Percentiles rank a stretch among this genome's conserved stretches.
Evolutionary conservation across 2,329 filamentous ascomycete genomes (phyloP).

Genomic region (Endoconidiophora laricicola): DNA sequence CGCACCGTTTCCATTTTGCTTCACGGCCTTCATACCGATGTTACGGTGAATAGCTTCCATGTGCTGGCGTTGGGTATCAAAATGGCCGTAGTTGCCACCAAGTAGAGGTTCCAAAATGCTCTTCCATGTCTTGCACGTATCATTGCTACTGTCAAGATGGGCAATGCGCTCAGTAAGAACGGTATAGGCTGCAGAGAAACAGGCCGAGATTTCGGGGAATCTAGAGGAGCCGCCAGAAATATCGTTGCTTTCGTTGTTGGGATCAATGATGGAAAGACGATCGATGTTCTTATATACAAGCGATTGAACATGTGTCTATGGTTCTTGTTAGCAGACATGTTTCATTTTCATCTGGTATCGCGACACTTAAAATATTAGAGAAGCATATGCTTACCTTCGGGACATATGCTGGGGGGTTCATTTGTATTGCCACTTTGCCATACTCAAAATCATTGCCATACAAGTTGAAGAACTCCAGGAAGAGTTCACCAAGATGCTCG

Average conservation of each 20-base stretch:
- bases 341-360: not conserved
- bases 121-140: conserved; percentile 7
- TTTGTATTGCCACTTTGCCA: conserved; percentile 50
- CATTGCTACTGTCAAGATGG: conserved; percentile 24
- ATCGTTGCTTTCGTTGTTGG: conserved; percentile 71
- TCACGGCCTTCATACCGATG: not conserved
- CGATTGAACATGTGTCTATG: conserved; percentile 26
- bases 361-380: not conserved
- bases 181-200: conserved; percentile 50
- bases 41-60: conserved; percentile 7
- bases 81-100: conserved; percentile 14
- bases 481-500: conserved; percentile 59
- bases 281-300: conserved; percentile 43
- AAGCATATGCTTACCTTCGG: conserved; percentile 44
- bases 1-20: not conserved
- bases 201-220: conserved; percentile 46
- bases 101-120: conserved; percentile 13
- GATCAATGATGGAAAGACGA: conserved; percentile 78
- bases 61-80: conserved; percentile 11
- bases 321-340: conserved; percentile 3
- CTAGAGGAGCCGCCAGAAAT: conserved; percentile 74
- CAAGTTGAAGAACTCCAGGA: conserved; percentile 77
- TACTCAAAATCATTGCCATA: conserved; percentile 75
- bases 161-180: conserved; percentile 41
- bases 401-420: conserved; percentile 59